Conservation (phyloP, 2,329 filamentous ascomycete genomes). For the Epichloe brachyelytri region DNA sequence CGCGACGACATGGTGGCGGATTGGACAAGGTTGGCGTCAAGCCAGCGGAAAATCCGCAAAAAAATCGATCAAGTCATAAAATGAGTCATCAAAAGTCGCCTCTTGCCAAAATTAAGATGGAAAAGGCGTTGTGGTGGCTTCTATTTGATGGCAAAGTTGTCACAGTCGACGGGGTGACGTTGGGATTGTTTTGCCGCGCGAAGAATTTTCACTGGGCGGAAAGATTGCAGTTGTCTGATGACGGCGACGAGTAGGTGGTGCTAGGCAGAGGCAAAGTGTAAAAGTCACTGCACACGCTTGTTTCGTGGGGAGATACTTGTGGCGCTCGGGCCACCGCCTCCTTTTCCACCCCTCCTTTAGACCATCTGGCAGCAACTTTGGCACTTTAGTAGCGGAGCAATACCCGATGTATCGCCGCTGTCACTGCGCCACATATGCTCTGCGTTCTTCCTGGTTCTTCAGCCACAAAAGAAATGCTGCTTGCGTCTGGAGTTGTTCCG, state of each 20-base stretch:
- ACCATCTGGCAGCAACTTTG: neutral
- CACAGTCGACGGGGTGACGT: slow-evolving; percentile 41
- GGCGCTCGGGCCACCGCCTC: slow-evolving; percentile 19
- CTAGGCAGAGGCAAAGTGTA: slow-evolving; percentile 5
- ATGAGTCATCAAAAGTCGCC: slow-evolving; percentile 39
- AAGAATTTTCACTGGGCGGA: slow-evolving; percentile 38
- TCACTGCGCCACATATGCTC: too few species aligned
- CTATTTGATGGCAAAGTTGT: slow-evolving; percentile 42
- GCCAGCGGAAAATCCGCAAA: slow-evolving; percentile 44
- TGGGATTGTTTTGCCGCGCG: slow-evolving; percentile 40
- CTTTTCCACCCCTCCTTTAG: slow-evolving; percentile 15
- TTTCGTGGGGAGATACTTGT: slow-evolving; percentile 16
- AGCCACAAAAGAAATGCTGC: too few species aligned
- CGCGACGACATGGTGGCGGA: slow-evolving; percentile 45
- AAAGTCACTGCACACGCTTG: slow-evolving; percentile 7
- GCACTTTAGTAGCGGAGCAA: neutral
- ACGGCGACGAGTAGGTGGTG: slow-evolving; percentile 3
- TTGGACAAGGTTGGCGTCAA: slow-evolving; percentile 24
- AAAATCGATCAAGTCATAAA: slow-evolving; percentile 53
- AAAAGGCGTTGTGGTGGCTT: slow-evolving; percentile 34
- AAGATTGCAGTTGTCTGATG: slow-evolving; percentile 8
- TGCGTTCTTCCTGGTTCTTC: too few species aligned
- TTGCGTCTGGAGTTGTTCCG: too few species aligned
- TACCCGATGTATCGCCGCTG: too few species aligned
- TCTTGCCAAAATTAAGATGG: slow-evolving; percentile 37